A percentile compares a stretch with the other conserved stretches of the same genome.
Evolutionary conservation across 768 basidiomycete genomes (phyloP).

Genomic region (Leccinum variicolor): DNA sequence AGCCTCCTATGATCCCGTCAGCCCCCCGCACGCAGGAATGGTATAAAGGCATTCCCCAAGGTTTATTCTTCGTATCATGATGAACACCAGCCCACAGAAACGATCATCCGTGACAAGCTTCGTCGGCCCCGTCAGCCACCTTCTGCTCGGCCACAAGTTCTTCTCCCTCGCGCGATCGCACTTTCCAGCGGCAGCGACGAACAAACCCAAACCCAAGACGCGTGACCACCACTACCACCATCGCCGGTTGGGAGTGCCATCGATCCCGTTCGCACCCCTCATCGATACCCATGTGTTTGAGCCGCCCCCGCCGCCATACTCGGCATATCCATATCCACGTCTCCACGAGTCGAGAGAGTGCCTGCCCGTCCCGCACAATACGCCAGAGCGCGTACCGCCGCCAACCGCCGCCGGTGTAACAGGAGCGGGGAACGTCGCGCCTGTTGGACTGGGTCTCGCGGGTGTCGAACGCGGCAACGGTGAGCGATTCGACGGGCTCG

Average conservation of each 20-base stretch:
- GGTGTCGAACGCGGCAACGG: constrained; percentile 26
- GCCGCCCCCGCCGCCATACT: constrained; percentile 25
- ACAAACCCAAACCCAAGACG: constrained; percentile 11
- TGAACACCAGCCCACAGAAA: constrained; percentile 9
- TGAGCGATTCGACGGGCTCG: constrained; percentile 26
- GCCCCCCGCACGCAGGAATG: constrained; percentile 6
- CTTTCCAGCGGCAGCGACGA: constrained; percentile 14
- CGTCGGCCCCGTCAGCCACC: constrained; percentile 1
- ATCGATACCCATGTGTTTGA: constrained; percentile 26
- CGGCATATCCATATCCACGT: constrained; percentile 1
- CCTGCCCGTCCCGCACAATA: constrained; percentile 28
- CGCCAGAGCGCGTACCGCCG: constrained; percentile 4
- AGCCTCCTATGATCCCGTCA: constrained; percentile 10
- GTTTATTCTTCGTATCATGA: background rate
- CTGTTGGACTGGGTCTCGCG: constrained; percentile 26
- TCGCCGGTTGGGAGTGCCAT: constrained; percentile 3
- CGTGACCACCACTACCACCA: background rate
- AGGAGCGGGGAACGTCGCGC: background rate
- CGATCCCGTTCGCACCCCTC: constrained; percentile 27
- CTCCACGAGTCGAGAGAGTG: constrained; percentile 5
- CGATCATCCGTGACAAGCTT: constrained; percentile 2
- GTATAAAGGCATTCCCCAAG: constrained; percentile 6
- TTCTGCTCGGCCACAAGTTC: constrained; percentile 19
- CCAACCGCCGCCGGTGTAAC: background rate
- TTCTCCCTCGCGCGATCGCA: constrained; percentile 22